Conservation (phyloP, 1,284 basidiomycete genomes). For the Austropuccinia psidii region DNA sequence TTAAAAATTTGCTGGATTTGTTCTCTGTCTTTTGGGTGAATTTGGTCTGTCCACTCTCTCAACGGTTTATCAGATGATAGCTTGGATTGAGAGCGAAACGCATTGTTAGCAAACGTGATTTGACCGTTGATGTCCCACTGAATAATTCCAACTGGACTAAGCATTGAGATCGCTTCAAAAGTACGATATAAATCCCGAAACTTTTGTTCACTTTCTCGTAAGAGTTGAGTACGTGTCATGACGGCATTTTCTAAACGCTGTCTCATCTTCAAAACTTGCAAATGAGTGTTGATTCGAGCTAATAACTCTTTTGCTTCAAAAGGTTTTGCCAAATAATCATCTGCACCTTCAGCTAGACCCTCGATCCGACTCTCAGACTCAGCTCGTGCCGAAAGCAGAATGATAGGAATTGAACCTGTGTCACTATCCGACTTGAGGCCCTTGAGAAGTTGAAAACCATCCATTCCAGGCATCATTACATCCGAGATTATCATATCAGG, state of each 20-base stretch:
- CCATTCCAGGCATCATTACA: constrained; percentile 41
- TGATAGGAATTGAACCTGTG: constrained; percentile 41
- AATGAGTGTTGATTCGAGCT: constrained; percentile 41
- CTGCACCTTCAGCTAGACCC: constrained; percentile 42
- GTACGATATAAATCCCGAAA: constrained; percentile 41
- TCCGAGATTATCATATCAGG: constrained; percentile 42
- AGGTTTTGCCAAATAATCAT: constrained; percentile 43
- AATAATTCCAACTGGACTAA: constrained; percentile 44
- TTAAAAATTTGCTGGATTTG: constrained; percentile 23
- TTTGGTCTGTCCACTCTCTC: constrained; percentile 37
- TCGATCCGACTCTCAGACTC: constrained; percentile 43
- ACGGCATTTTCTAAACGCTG: constrained; percentile 42
- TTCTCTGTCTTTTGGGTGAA: constrained; percentile 36
- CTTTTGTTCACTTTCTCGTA: constrained; percentile 41
- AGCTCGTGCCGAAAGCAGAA: constrained; percentile 43
- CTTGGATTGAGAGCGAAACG: constrained; percentile 28
- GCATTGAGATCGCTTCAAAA: constrained; percentile 41
- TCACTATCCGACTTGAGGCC: constrained; percentile 39
- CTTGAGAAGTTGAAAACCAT: constrained; percentile 41
- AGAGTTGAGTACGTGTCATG: constrained; percentile 41
- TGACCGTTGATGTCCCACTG: constrained; percentile 38
- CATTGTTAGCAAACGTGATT: constrained; percentile 36
- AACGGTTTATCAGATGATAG: constrained; percentile 34
- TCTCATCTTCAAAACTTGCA: constrained; percentile 43
- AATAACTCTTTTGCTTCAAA: constrained; percentile 44